Base-by-base conservation (phyloP, 441 rosid genomes). In the Macaranga tanarius region DNA sequence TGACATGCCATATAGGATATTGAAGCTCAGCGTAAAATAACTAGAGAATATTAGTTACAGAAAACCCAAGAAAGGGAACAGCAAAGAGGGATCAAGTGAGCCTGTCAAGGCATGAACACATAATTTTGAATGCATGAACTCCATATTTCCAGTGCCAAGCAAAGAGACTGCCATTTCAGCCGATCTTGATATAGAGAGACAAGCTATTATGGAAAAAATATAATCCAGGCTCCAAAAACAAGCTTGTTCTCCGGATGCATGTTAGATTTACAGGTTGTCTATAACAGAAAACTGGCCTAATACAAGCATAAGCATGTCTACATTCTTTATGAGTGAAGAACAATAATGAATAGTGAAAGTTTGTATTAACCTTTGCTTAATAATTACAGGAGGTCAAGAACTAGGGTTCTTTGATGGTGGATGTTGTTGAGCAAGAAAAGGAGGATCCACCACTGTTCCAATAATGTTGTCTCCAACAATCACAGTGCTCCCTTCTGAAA, bases 381-480 rank as follows among this genome's bases (percentile, higher is more conserved):
- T 19, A 15, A 7, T 62, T 34, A 40, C 15, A 25, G 26, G 50
- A 48, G 55, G 57, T 86, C 82, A 80, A 72, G 86, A 58, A 68
- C 82, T 74, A 20, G 86, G 50, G 70, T 73, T 86, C 75, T 83
- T 83, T 67, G 73, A 70, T 23, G 77, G 92, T 44, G 83, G 83
- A 67, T 44, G 70, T 75, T 93, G 95, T 67, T 72, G 73, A 15
- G 86, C 76, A 76, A 89, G 89, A 73, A 80, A 89, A 44, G 97
- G 93, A 75, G 85, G 82, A 63, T 89, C 85, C 55, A 81, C 71
- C 44, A 91, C 79, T 31, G 84, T 83, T 34, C 89, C 97, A n/a
- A 61, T 72, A 15, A 84, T 73, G 65, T 84, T 81, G 68, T 86
- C 92, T 57, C 90, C 98, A 42, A 89, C 76, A 65, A 73, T 76